Evolutionary conservation across 1,284 basidiomycete species (phyloP).

Genomic region (Flammula alnicola): DNA sequence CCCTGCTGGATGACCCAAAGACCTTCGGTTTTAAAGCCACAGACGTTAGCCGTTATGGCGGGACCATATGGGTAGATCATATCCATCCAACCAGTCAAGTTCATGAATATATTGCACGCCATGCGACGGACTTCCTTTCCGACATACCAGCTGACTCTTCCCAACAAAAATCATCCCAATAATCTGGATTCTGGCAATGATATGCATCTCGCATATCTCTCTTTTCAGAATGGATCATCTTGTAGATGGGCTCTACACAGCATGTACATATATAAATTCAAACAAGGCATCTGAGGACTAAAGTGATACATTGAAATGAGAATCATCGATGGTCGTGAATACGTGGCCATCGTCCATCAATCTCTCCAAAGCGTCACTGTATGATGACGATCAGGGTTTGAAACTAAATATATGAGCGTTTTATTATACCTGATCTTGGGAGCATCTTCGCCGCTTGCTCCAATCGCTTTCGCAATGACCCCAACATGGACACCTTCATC

Average conservation of each 20-base stretch:
- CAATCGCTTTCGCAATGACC: conserved; percentile 56
- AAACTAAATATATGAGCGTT: not conserved
- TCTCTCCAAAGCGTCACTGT: conserved; percentile 67
- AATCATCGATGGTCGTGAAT: conserved; percentile 72
- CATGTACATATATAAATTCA: too few relatives aligned
- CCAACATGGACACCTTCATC: conserved; percentile 69
- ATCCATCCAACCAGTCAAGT: conserved; percentile 53
- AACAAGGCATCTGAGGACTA: conserved; percentile 5
- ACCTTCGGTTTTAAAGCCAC: conserved; percentile 43
- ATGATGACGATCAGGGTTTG: conserved; percentile 5
- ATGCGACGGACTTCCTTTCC: conserved; percentile 42
- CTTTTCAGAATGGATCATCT: too few relatives aligned
- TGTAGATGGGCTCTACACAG: too few relatives aligned
- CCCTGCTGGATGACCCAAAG: conserved; percentile 49
- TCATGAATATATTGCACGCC: conserved; percentile 45
- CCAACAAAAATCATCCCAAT: too few relatives aligned
- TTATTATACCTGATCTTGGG: conserved; percentile 51
- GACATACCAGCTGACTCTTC: conserved; percentile 6
- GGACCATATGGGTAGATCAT: conserved; percentile 58
- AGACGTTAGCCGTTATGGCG: conserved; percentile 36
- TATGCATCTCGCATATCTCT: too few relatives aligned
- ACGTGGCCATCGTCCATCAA: conserved; percentile 73
- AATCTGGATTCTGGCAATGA: too few relatives aligned
- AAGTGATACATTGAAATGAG: conserved; percentile 51
- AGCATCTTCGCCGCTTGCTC: conserved; percentile 39